Evolutionary conservation across 345 rosid genomes (phyloP).

Genomic region (Kandelia obovata): DNA sequence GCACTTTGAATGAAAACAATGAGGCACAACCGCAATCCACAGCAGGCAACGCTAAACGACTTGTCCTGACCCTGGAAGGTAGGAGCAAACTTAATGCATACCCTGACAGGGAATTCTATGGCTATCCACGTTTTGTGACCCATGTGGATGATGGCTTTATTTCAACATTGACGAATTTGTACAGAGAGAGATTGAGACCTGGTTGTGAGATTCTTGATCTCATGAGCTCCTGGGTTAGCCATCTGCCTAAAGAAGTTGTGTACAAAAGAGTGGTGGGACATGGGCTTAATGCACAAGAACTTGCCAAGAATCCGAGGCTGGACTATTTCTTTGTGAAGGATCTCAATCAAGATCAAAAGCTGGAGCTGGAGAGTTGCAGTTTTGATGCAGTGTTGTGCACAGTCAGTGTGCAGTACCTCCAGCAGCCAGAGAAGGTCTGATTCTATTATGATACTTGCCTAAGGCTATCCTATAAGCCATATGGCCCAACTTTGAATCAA

Average conservation of each 20-base stretch:
- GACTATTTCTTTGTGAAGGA: constrained; percentile 65
- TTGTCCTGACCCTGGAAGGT: constrained; percentile 60
- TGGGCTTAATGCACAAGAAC: constrained; percentile 92
- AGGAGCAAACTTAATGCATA: constrained; percentile 55
- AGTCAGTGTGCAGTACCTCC: constrained; percentile 83
- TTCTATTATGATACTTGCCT: not conserved
- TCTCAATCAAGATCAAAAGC: constrained; percentile 56
- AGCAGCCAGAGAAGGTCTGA: constrained; percentile 80
- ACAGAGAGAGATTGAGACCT: constrained; percentile 54
- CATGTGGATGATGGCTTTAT: constrained; percentile 81
- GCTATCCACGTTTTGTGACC: constrained; percentile 73
- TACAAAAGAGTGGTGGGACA: constrained; percentile 82
- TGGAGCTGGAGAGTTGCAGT: constrained; percentile 48
- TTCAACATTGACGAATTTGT: constrained; percentile 56
- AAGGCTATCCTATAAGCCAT: not conserved
- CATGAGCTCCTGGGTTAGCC: constrained; percentile 96
- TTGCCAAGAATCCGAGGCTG: constrained; percentile 62
- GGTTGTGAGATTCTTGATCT: constrained; percentile 70
- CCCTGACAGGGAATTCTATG: constrained; percentile 69
- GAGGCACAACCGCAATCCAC: constrained; percentile 33
- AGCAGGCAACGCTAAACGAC: constrained; percentile 62
- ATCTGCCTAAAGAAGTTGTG: constrained; percentile 58
- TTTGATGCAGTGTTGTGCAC: constrained; percentile 77
- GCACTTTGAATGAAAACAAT: constrained; percentile 28
- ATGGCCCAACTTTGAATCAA: no score